These are phyloP conservation scores for Chaetothyriales sp. DNA, from an alignment of 2,329 filamentous ascomycete genomes.

Conservation along the genomic window DNA sequence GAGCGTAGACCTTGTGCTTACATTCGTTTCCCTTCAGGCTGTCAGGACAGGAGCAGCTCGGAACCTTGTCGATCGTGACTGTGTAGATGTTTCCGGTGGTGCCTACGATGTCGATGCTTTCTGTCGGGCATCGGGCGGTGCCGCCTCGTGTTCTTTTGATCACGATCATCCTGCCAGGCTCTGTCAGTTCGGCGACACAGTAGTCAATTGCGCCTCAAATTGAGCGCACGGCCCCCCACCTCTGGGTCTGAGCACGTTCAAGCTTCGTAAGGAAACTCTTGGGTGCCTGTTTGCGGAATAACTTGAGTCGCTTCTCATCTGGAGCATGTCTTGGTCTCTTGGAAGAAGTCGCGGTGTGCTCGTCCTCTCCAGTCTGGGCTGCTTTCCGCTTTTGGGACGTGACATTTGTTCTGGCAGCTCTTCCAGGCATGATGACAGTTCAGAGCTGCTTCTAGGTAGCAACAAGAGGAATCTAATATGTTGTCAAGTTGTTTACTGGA, in stretches of 20 bases:
- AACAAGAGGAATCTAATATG: neutral
- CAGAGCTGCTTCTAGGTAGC: neutral
- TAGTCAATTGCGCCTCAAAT: slow-evolving; percentile 7
- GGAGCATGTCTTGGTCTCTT: neutral
- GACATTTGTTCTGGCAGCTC: neutral
- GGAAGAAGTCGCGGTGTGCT: neutral
- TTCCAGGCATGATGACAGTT: neutral
- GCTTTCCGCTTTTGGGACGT: neutral
- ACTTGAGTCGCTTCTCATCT: neutral
- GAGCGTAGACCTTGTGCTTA: slow-evolving; percentile 36
- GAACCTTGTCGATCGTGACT: slow-evolving; percentile 36
- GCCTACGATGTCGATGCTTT: slow-evolving; percentile 43
- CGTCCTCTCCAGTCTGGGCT: neutral
- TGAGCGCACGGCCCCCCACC: slow-evolving; percentile 14
- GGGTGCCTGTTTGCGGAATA: slow-evolving; percentile 23
- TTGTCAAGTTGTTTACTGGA: neutral
- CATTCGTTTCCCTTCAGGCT: slow-evolving; percentile 42
- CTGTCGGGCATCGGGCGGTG: slow-evolving; percentile 29
- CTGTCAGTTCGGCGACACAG: neutral
- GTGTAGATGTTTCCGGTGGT: slow-evolving; percentile 48
- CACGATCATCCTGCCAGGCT: slow-evolving; percentile 34
- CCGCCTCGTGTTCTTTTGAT: slow-evolving; percentile 36
- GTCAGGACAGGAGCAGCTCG: slow-evolving; percentile 42
- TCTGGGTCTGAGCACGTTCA: slow-evolving; percentile 34
- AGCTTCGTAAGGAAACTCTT: slow-evolving; percentile 33